Evolutionary conservation across 257 asterid genomes (phyloP).

Genomic region (Lantana camara): DNA sequence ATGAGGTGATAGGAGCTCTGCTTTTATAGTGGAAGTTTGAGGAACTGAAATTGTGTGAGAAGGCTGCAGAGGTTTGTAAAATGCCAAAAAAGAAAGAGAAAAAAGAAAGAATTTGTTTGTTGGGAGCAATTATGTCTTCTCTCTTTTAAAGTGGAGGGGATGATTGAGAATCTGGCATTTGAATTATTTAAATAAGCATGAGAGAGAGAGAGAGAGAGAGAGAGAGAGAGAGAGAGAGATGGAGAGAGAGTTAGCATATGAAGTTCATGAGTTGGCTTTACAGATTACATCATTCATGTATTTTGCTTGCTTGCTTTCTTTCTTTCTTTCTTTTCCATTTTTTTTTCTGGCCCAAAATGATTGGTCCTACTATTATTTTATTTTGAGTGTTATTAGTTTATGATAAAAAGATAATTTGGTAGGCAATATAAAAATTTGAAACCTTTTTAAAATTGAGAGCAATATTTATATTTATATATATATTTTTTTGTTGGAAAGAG

Average conservation of each 20-base stretch:
- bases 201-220: slow-evolving; percentile 21
- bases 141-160: slow-evolving; percentile 54
- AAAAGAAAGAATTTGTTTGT: slow-evolving; percentile 47
- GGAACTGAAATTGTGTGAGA: slow-evolving; percentile 18
- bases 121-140: slow-evolving; percentile 68
- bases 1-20: background rate
- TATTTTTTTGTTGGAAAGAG: too few relatives aligned
- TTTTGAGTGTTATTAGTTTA: too few relatives aligned
- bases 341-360: background rate
- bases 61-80: slow-evolving; percentile 36
- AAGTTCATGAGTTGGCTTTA: slow-evolving; percentile 21
- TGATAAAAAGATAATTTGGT: too few relatives aligned
- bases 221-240: slow-evolving; percentile 23
- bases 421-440: too few relatives aligned
- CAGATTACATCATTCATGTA: slow-evolving; percentile 13
- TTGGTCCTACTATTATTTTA: background rate
- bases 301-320: slow-evolving; percentile 1
- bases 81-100: slow-evolving; percentile 41
- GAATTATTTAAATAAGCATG: slow-evolving; percentile 20
- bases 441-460: too few relatives aligned
- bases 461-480: too few relatives aligned
- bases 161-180: slow-evolving; percentile 70
- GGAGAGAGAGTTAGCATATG: background rate
- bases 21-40: slow-evolving; percentile 9
- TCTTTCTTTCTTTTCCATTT: background rate